Base-by-base conservation (phyloP, 1,284 basidiomycete species). In the Chalciporus sp. region DNA sequence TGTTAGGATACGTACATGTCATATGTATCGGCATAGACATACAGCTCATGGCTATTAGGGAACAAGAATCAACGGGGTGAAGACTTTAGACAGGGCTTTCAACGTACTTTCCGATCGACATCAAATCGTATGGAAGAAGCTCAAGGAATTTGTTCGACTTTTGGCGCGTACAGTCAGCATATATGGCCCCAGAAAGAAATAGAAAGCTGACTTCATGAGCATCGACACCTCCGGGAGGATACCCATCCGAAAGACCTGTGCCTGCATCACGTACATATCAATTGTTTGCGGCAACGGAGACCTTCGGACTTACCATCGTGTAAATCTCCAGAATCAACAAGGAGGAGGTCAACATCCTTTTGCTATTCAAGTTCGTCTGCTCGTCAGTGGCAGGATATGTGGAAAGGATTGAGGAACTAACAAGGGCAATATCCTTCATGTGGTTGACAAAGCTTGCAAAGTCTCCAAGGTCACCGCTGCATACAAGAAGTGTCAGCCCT, bases 31-130 rank as follows among this genome's bases (percentile, higher is more conserved):
- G 23, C 79, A 67, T 93, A 94, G 58, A 83, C 78, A 72, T 95
- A 95, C 31, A 95, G 72, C 72, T 95, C 94, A 64, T 95, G 93
- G 64, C 86, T 87, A 44, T 49, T 20, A 19, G 33, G 52, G 52
- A 46, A 49, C 56, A 50, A 57, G 59, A 29, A 56, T 61, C 40
- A 19, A 50, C 16, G 9, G 14, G 40, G 33, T 23, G 7, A 19
- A 7, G 29, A 23, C 16, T 4, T n/a, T 7, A 0, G 19, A 39
- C 12, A 10, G 1, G 26, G 10, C 8, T 27, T 23, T 7, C 11
- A 7, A 58, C 69, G 10, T 61, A 86, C 83, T 95, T 95, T 64
- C 94, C 94, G 55, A 95, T 92, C 0, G 90, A 76, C 62, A 95
- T 82, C 8, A 93, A 64, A 66, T 96, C 94, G 66, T 94, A 95